A percentile compares a stretch with the other conserved stretches of the same genome.
These are phyloP conservation scores for Magnaporthiopsis incrustans DNA, from an alignment of 2,329 filamentous ascomycete species.

Conservation along the genomic window DNA sequence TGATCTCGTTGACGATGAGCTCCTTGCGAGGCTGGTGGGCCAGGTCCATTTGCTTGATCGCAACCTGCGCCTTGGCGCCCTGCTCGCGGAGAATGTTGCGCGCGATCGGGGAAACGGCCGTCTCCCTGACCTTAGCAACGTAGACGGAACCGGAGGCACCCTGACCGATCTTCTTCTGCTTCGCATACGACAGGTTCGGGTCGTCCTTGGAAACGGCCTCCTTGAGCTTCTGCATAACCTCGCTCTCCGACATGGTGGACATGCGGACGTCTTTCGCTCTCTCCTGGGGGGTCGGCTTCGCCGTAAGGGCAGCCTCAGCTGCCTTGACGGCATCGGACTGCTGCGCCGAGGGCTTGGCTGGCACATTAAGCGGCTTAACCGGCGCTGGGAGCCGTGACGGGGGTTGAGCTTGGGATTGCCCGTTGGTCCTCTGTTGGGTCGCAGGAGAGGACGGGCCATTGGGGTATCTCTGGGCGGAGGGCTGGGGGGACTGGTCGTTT, in stretches of 20 bases:
- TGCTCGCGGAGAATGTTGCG: conserved; percentile 71
- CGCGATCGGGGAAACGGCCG: conserved; percentile 71
- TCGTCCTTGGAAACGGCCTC: conserved; percentile 95
- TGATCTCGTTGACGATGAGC: conserved; percentile 97
- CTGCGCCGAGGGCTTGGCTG: conserved; percentile 51
- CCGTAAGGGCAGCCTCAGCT: conserved; percentile 79
- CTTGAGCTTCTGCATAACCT: conserved; percentile 93
- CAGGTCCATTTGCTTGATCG: conserved; percentile 99
- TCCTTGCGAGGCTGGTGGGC: conserved; percentile 96
- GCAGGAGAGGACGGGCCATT: conserved; percentile 45
- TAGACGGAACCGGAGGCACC: conserved; percentile 97
- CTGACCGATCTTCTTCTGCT: conserved; percentile 99
- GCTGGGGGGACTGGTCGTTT: conserved; percentile 36
- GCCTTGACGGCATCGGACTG: conserved; percentile 68
- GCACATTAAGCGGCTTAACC: conserved; percentile 74
- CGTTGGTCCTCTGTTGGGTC: conserved; percentile 38
- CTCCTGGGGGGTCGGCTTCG: conserved; percentile 65
- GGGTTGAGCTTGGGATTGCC: conserved; percentile 34
- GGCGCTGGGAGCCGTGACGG: conserved; percentile 49
- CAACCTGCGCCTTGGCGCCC: conserved; percentile 78
- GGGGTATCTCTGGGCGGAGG: conserved; percentile 49
- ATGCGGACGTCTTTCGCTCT: conserved; percentile 91
- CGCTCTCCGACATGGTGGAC: conserved; percentile 95
- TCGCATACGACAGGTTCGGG: conserved; percentile 90
- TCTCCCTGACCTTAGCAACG: conserved; percentile 90